Conservation (phyloP, 441 rosid species). For the Erodium trifolium region DNA sequence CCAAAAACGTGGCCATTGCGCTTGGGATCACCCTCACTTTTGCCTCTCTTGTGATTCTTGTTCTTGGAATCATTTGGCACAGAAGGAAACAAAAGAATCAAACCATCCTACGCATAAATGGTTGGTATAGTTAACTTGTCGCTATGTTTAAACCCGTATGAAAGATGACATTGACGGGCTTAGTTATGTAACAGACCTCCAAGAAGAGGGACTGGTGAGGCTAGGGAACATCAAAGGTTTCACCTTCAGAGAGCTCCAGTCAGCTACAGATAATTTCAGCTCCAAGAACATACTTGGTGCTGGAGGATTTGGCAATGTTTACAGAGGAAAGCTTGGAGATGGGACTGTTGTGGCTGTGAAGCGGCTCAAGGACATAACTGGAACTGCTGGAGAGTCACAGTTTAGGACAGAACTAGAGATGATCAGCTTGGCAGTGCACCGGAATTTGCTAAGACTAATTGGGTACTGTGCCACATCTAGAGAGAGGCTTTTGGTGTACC, state of each 20-base stretch:
- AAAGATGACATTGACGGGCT: neutral
- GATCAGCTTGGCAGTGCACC: constrained; percentile 93
- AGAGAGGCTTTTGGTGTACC: constrained; percentile 83
- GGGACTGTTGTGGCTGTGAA: constrained; percentile 79
- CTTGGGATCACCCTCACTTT: constrained; percentile 62
- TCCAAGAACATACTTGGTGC: constrained; percentile 69
- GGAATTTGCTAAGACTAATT: constrained; percentile 71
- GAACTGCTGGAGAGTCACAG: constrained; percentile 81
- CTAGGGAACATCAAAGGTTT: constrained; percentile 81
- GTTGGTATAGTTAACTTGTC: constrained; percentile 25
- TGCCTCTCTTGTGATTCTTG: constrained; percentile 47
- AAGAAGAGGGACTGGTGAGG: constrained; percentile 51
- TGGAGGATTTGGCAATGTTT: constrained; percentile 90
- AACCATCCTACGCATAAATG: constrained; percentile 74
- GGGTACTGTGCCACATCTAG: constrained; percentile 74
- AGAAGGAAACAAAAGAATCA: constrained; percentile 58
- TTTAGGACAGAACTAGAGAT: constrained; percentile 95
- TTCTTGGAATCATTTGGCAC: constrained; percentile 70
- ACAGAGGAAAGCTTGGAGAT: constrained; percentile 70
- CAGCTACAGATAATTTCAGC: constrained; percentile 72
- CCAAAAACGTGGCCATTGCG: constrained; percentile 62
- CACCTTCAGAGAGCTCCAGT: constrained; percentile 68
- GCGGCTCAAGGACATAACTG: constrained; percentile 82
- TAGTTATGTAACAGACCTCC: constrained; percentile 33
- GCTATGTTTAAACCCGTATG: no score